Evolutionary conservation across 495 filamentous ascomycete species (phyloP).

Genomic region (Penicillium subrubescens): DNA sequence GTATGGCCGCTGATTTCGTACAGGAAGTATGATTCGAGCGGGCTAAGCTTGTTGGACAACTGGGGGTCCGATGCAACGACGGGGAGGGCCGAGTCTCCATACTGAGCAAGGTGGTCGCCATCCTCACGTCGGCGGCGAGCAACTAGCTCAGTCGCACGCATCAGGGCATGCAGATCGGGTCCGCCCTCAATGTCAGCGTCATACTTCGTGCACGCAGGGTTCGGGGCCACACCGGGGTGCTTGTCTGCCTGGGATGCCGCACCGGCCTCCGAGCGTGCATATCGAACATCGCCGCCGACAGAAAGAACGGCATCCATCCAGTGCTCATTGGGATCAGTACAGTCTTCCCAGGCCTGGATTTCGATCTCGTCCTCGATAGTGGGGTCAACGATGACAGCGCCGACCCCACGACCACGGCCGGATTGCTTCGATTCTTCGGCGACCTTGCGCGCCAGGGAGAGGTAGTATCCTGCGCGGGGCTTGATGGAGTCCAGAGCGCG

Average conservation of each 20-base stretch:
- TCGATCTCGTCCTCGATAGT: constrained; percentile 37
- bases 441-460: constrained; percentile 66
- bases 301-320: constrained; percentile 59
- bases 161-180: constrained; percentile 76
- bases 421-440: constrained; percentile 57
- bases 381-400: constrained; percentile 79
- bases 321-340: constrained; percentile 10
- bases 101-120: constrained; percentile 2
- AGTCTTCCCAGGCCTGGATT: constrained; percentile 27
- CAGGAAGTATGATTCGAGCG: constrained; percentile 43
- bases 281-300: constrained; percentile 79
- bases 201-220: constrained; percentile 33
- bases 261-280: constrained; percentile 51
- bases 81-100: neutral
- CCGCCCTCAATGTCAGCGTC: constrained; percentile 58
- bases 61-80: constrained; percentile 13
- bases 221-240: constrained; percentile 27
- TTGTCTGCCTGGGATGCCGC: constrained; percentile 30
- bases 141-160: constrained; percentile 87
- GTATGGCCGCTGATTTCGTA: constrained; percentile 19
- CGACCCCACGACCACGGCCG: constrained; percentile 68
- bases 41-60: constrained; percentile 26
- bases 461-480: constrained; percentile 55
- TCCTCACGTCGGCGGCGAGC: constrained; percentile 61
- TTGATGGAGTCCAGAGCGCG: constrained; percentile 59